Evolutionary conservation across 202 grass and related monocot genomes (phyloP).

Genomic region (Bolboschoenoplectus hybrid): DNA sequence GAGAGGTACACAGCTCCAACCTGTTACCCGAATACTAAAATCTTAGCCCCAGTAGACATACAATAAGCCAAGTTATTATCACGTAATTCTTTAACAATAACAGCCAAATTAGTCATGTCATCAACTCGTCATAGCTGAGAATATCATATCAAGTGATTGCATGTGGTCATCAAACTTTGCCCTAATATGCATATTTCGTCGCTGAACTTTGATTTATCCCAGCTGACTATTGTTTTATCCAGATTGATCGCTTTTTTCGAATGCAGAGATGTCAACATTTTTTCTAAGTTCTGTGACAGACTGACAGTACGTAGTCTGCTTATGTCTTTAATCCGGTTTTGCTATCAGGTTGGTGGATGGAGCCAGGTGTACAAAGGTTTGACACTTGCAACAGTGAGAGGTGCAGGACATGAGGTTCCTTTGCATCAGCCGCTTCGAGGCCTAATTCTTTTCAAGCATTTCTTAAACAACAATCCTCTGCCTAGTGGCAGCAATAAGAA

Average conservation of each 20-base stretch:
- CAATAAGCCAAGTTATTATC: neutral
- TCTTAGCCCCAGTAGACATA: neutral
- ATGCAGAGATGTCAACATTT: neutral
- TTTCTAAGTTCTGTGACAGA: neutral
- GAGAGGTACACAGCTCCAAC: slow-evolving; percentile 35
- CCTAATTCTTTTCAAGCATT: slow-evolving; percentile 80
- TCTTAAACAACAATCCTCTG: slow-evolving; percentile 64
- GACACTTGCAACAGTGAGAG: slow-evolving; percentile 69
- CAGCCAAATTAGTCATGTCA: neutral
- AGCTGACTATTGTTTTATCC: neutral
- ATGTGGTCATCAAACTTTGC: neutral
- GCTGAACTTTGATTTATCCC: neutral
- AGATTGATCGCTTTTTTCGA: neutral
- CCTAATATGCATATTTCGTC: neutral
- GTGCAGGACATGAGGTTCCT: slow-evolving; percentile 87
- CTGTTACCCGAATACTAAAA: neutral
- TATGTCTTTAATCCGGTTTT: neutral
- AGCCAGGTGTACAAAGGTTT: slow-evolving; percentile 88
- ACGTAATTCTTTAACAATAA: neutral
- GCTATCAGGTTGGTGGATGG: slow-evolving; percentile 86
- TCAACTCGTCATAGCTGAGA: neutral
- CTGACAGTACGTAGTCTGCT: neutral
- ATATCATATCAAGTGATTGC: too few species aligned
- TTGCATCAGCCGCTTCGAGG: slow-evolving; percentile 69
- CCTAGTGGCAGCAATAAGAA: slow-evolving; percentile 20